phyloP scores from a whole-genome alignment of 371 early-diverging fungal species.

The Nematocida sp. region DNA sequence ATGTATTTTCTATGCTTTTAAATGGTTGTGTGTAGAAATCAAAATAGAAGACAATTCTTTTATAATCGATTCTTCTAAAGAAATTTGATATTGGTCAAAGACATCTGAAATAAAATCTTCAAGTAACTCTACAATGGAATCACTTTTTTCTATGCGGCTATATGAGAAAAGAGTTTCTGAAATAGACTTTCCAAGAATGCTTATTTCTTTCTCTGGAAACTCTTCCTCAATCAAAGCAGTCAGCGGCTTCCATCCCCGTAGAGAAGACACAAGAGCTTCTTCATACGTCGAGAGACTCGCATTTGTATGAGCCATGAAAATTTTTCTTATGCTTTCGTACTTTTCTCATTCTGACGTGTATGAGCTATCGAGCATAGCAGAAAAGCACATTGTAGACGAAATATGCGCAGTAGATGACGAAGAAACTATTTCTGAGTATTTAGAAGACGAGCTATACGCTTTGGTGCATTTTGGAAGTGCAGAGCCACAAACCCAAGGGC shows the following conservation, averaged over 20 bases:
- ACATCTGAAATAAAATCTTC: slow-evolving; percentile 44
- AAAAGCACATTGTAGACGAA: not conserved
- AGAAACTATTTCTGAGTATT: slow-evolving; percentile 18
- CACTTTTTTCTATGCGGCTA: not conserved
- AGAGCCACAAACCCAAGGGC: slow-evolving; percentile 5
- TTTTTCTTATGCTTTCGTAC: slow-evolving; percentile 14
- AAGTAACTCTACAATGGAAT: slow-evolving; percentile 8
- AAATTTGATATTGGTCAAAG: slow-evolving; percentile 30
- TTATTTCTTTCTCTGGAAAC: slow-evolving; percentile 20
- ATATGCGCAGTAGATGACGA: not conserved
- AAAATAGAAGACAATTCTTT: slow-evolving; percentile 4
- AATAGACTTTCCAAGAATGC: not conserved
- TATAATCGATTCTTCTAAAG: slow-evolving; percentile 25
- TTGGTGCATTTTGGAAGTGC: slow-evolving; percentile 43
- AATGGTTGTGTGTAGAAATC: slow-evolving; percentile 13
- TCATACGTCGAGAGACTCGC: not conserved
- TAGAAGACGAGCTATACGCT: slow-evolving; percentile 36
- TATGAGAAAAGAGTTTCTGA: slow-evolving; percentile 31
- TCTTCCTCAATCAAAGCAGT: slow-evolving; percentile 27
- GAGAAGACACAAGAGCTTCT: not conserved
- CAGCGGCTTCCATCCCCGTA: slow-evolving; percentile 22
- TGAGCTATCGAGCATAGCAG: slow-evolving; percentile 29
- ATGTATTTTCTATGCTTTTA: no score
- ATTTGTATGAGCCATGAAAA: no score
- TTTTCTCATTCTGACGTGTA: slow-evolving; percentile 8